These are phyloP conservation scores for Cordyceps cateniannulata DNA, from an alignment of 2,329 filamentous ascomycete genomes.

Conservation along the genomic window DNA sequence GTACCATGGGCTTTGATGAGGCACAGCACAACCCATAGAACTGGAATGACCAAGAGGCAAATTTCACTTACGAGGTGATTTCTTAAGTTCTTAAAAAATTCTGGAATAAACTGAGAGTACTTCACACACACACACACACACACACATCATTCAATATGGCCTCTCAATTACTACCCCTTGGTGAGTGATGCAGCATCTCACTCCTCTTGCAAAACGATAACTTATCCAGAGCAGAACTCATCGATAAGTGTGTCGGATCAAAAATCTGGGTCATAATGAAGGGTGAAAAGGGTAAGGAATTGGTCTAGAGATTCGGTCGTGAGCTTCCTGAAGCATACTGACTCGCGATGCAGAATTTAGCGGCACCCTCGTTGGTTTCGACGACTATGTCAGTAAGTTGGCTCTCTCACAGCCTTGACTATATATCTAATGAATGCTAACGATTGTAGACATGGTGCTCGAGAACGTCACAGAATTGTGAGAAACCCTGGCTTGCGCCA, in stretches of 20 bases:
- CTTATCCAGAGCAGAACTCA: constrained; percentile 63
- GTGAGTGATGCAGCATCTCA: constrained; percentile 33
- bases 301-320: neutral
- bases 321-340: constrained; percentile 14
- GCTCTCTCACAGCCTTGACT: neutral
- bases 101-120: no score
- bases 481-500: neutral
- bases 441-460: constrained; percentile 80
- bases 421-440: constrained; percentile 14
- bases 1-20: constrained; percentile 12
- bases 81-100: neutral
- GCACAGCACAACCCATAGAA: neutral
- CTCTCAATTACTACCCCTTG: constrained; percentile 66
- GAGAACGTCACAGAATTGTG: constrained; percentile 97
- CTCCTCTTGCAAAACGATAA: neutral
- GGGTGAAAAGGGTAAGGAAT: constrained; percentile 75
- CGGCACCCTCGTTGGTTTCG: constrained; percentile 88
- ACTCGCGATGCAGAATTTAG: constrained; percentile 67
- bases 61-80: neutral
- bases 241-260: constrained; percentile 97
- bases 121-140: neutral
- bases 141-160: constrained; percentile 46
- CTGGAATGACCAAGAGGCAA: neutral
- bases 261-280: constrained; percentile 99
- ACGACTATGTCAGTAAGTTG: constrained; percentile 98